phyloP scores from a whole-genome alignment of 306 rosid species.

The Aeschynomene evenia region DNA sequence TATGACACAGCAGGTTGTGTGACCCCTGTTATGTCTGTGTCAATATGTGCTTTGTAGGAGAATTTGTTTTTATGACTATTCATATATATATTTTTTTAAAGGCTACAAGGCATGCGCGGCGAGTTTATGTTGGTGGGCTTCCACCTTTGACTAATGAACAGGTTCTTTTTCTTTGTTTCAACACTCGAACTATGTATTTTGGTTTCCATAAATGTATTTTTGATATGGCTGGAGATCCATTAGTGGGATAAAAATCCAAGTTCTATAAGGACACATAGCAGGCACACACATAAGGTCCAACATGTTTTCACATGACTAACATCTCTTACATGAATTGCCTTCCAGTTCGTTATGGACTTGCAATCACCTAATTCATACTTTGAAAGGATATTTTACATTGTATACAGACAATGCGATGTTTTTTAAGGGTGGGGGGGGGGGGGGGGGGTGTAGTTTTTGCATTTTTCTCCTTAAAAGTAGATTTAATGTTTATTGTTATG shows the following conservation, averaged over 20 bases:
- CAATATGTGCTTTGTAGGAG: not conserved
- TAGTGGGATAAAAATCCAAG: not conserved
- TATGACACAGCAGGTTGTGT: conserved; percentile 76
- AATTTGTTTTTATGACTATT: conserved; percentile 19
- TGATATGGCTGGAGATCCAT: not conserved
- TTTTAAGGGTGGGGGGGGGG: not conserved
- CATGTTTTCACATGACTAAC: not conserved
- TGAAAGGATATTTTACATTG: not conserved
- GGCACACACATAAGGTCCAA: not conserved
- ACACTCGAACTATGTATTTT: not conserved
- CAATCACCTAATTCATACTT: not conserved
- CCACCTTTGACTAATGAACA: conserved; percentile 79
- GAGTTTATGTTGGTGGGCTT: conserved; percentile 87
- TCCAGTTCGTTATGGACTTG: not conserved
- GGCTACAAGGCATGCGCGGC: conserved; percentile 91
- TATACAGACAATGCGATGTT: too few relatives aligned
- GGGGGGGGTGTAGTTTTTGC: too few relatives aligned
- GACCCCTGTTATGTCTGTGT: conserved; percentile 4
- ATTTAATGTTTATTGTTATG: not conserved
- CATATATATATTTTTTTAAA: conserved; percentile 28
- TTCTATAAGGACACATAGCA: not conserved
- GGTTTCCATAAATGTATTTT: not conserved
- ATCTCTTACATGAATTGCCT: conserved; percentile 3
- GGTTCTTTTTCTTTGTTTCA: conserved; percentile 35
- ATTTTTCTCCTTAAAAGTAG: not conserved